Conservation (phyloP, 2,329 filamentous ascomycete species). For the Capronia coronata region DNA sequence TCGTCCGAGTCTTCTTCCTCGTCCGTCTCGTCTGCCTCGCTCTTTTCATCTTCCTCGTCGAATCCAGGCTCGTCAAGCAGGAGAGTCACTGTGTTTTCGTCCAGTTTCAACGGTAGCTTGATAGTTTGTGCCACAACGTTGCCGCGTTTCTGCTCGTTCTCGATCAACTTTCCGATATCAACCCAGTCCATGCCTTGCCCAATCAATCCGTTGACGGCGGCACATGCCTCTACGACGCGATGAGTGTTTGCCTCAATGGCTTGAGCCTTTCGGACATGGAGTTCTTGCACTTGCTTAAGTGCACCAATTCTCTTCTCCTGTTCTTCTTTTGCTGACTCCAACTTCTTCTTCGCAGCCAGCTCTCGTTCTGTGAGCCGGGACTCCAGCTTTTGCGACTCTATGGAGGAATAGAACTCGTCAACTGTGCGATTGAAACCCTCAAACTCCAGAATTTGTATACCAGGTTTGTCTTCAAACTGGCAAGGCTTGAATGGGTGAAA, state of each 20-base stretch:
- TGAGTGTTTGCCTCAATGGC: slow-evolving; percentile 88
- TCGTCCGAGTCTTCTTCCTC: slow-evolving; percentile 45
- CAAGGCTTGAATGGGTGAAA: slow-evolving; percentile 86
- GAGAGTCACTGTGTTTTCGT: slow-evolving; percentile 83
- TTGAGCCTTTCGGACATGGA: slow-evolving; percentile 81
- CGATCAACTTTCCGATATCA: slow-evolving; percentile 79
- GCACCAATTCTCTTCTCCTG: slow-evolving; percentile 80
- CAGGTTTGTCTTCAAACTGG: slow-evolving; percentile 65
- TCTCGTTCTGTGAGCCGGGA: slow-evolving; percentile 77
- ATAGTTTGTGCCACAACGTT: slow-evolving; percentile 87
- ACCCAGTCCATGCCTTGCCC: slow-evolving; percentile 96
- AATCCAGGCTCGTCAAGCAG: slow-evolving; percentile 64
- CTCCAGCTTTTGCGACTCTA: slow-evolving; percentile 88
- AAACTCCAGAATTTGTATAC: slow-evolving; percentile 65
- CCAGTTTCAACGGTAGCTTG: slow-evolving; percentile 75
- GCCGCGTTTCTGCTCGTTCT: slow-evolving; percentile 70
- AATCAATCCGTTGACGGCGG: slow-evolving; percentile 86
- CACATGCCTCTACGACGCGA: slow-evolving; percentile 84
- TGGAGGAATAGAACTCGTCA: slow-evolving; percentile 93
- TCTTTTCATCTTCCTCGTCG: slow-evolving; percentile 56
- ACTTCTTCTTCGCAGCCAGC: slow-evolving; percentile 69
- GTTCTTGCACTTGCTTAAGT: slow-evolving; percentile 69
- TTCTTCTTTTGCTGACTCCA: slow-evolving; percentile 76
- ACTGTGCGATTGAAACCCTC: slow-evolving; percentile 86
- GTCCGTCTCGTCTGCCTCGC: slow-evolving; percentile 46